These are phyloP conservation scores for Rhodotorula mucilaginosa DNA, from an alignment of 1,284 basidiomycete species.

Conservation along the genomic window DNA sequence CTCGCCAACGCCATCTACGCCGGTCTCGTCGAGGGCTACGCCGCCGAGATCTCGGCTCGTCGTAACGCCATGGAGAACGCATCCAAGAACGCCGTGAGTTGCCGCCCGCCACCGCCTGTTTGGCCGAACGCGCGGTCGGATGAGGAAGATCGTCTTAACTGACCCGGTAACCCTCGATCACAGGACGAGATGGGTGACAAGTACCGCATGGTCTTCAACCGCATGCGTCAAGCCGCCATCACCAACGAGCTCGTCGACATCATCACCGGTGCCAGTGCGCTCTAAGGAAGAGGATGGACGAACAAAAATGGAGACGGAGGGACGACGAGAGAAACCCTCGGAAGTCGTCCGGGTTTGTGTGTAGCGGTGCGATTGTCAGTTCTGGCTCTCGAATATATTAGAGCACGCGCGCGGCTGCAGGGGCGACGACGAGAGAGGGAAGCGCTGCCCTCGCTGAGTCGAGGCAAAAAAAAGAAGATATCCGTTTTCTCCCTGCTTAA, in stretches of 20 bases:
- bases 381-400: too few species aligned
- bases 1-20: conserved; percentile 96
- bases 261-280: conserved; percentile 54
- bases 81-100: conserved; percentile 78
- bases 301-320: not conserved
- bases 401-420: too few species aligned
- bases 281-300: not conserved
- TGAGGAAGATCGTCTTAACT: too few species aligned
- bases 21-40: conserved; percentile 91
- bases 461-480: not conserved
- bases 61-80: conserved; percentile 99
- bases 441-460: not conserved
- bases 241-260: conserved; percentile 94
- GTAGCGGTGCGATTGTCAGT: too few species aligned
- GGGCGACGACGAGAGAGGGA: too few species aligned
- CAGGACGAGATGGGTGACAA: conserved; percentile 72
- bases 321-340: too few species aligned
- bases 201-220: conserved; percentile 83
- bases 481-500: too few species aligned
- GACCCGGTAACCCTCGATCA: not conserved
- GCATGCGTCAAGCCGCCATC: conserved; percentile 97
- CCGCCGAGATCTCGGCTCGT: conserved; percentile 69
- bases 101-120: too few species aligned
- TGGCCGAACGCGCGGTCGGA: too few species aligned
- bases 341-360: not conserved